Evolutionary conservation across 345 rosid genomes (phyloP), one percentile per base, ranked within the genome.

Genomic region (Hirschfeldia incana): DNA sequence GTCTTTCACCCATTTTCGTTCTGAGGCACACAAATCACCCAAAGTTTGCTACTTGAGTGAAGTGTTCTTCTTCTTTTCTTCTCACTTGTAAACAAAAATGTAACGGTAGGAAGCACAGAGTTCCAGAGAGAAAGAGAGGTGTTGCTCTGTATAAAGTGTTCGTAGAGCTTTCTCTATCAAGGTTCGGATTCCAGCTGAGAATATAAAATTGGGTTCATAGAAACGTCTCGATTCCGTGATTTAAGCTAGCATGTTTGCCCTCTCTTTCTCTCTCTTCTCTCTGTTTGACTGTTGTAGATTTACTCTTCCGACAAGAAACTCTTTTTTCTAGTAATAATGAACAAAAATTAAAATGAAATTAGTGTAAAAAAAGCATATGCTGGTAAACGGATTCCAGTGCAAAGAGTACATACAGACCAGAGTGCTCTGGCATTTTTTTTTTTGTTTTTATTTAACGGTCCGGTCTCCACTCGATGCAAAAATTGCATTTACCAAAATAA

Each of bases 161-260:
- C 68, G 80, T 70, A 26, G 79, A 53, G 71, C 36, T 76, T 29
- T 73, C 73, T 57, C 8, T 59, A 28, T 72, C 71, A 76, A 21
- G 46, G 81, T 57, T 73, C 84, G 81, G 84, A 81, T 67, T 81
- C 36, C 33, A 81, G 81, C 72, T 15, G 12, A 72, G 26, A 57
- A 46, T 76, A 76, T 81, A 10, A 67, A 72, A 34, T 72, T 16
- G 51, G n/a, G 30, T 81, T 76, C 5, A 72, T 80, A 66, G 13
- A 71, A 81, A 34, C 65, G 78, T 53, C 81, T 81, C 78, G 81
- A 77, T 72, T 81, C 84, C 84, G 84, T 59, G 65, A 67, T 59
- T 67, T 33, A 44, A 49, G 74, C 78, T 44, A 62, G 78, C 71
- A 76, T 81, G 75, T 76, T 60, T 81, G 65, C 57, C 51, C 8